A percentile compares a stretch with the other conserved stretches of the same genome.
Conservation (phyloP, 2,329 filamentous ascomycete genomes). For the Lasiodiplodia citricola region DNA sequence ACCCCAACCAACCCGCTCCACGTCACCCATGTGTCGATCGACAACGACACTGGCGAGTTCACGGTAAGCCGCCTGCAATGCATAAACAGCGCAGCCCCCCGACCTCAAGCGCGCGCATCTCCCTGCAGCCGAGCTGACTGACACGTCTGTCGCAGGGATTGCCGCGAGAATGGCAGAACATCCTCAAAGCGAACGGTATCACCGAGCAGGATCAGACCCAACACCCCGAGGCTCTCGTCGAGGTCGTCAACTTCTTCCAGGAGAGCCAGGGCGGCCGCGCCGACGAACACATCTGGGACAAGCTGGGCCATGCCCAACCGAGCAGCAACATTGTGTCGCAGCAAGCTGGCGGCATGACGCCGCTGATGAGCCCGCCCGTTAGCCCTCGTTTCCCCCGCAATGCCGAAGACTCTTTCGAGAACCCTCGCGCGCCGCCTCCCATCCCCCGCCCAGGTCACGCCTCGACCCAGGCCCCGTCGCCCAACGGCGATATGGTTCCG, state of each 20-base stretch:
- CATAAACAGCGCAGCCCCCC: constrained; percentile 23
- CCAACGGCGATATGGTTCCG: constrained; percentile 66
- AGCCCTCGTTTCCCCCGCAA: constrained; percentile 89
- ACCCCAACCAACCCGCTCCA: constrained; percentile 97
- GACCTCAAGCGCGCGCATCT: not conserved
- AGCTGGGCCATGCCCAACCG: constrained; percentile 86
- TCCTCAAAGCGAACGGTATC: constrained; percentile 94
- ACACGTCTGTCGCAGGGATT: constrained; percentile 67
- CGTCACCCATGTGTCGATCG: constrained; percentile 96
- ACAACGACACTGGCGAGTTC: constrained; percentile 94
- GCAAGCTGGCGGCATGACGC: constrained; percentile 42
- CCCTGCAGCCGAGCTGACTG: constrained; percentile 3
- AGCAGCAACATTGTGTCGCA: constrained; percentile 35
- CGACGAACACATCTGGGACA: constrained; percentile 91
- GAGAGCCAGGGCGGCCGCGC: constrained; percentile 82
- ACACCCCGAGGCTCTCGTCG: constrained; percentile 92
- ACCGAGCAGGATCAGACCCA: constrained; percentile 94
- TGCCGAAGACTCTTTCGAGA: constrained; percentile 89
- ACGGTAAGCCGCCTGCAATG: constrained; percentile 64
- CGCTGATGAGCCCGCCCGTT: constrained; percentile 75
- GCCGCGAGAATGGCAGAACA: constrained; percentile 96
- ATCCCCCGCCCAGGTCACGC: constrained; percentile 65
- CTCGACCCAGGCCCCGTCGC: constrained; percentile 50
- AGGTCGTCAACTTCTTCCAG: constrained; percentile 97
- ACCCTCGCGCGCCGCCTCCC: constrained; percentile 89